Base-by-base conservation (phyloP, 2,329 filamentous ascomycete species). In the Nannizzia gypsea region DNA sequence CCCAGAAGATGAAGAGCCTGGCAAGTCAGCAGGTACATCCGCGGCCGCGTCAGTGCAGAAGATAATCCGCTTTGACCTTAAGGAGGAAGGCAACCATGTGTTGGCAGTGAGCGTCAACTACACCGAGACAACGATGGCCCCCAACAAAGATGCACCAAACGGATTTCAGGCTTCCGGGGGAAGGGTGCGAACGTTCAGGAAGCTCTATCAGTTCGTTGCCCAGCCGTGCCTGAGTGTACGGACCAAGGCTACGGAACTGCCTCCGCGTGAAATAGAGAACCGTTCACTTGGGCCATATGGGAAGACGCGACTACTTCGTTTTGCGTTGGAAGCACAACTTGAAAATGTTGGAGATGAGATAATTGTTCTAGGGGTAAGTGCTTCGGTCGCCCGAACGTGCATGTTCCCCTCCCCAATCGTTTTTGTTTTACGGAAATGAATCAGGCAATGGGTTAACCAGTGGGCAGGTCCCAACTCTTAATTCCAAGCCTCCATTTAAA, bases 121-220 rank as follows among this genome's bases (percentile, higher is more conserved):
- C 74, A 95, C 90, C 59, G 92, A 97, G 74, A 90, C 88, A 0
- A 82, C 87, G 66, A 56, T 62, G 57, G 50, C 44, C 69, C 34
- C 71, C 71, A 58, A 72, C n/a, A 26, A 48, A 11, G 62, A 61
- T 26, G 70, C 76, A 63, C 69, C 70, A 0, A 71, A 72, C 38
- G 73, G 74, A 22, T 68, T 70, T 31, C 71, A 75, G 63, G 78
- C 79, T 22, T 79, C 78, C 1, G 78, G 78, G 60, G 81, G 80
- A 3, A 82, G 89, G 56, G 86, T 88, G 40, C 80, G 93, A 62
- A 95, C 90, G 8, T 97, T 97, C 70, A 80, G 92, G 65, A 97
- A 97, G 76, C 77, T 99, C 62, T 99, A 97, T 73, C 93, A 97
- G 72, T 99, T 99, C 70, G 86, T 95, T 59, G 93, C 91, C 70